phyloP scores from a whole-genome alignment of 208 protist genomes.

The Crithidia mellificae region DNA sequence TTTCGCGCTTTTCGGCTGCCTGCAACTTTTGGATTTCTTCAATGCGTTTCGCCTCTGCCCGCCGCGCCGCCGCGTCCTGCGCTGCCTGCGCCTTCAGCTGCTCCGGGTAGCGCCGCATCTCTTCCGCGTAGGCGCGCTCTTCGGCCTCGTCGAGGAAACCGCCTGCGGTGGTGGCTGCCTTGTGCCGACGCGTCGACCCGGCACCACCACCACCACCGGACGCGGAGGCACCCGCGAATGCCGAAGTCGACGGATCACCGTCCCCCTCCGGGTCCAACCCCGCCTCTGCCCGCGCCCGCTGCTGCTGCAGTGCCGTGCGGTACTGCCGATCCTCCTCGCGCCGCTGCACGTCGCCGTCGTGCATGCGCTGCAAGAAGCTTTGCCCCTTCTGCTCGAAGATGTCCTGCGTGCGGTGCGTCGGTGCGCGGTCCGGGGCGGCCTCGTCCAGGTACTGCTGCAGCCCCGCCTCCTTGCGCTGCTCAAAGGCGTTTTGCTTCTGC shows the following conservation, averaged over 20 bases:
- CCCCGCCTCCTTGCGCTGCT: constrained; percentile 46
- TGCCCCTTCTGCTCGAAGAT: constrained; percentile 58
- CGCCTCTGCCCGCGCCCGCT: constrained; percentile 17
- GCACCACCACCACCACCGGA: neutral
- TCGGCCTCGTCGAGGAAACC: constrained; percentile 73
- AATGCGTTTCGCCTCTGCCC: constrained; percentile 43
- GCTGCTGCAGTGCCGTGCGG: constrained; percentile 11
- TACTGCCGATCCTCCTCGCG: constrained; percentile 17
- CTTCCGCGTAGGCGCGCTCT: constrained; percentile 55
- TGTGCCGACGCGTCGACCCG: constrained; percentile 9
- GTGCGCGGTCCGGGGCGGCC: constrained; percentile 18
- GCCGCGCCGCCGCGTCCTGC: constrained; percentile 36
- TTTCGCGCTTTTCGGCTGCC: constrained; percentile 66
- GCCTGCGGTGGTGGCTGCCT: constrained; percentile 42
- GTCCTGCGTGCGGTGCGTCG: constrained; percentile 72
- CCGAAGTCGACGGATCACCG: neutral
- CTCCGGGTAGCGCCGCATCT: constrained; percentile 66
- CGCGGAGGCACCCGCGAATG: neutral
- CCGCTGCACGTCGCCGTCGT: constrained; percentile 33
- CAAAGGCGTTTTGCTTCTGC: constrained; percentile 56
- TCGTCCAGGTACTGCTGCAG: constrained; percentile 35
- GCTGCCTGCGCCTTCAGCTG: constrained; percentile 45
- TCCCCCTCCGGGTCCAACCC: neutral
- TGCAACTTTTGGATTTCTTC: constrained; percentile 63
- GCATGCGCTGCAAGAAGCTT: constrained; percentile 56